phyloP scores from a whole-genome alignment of 2,329 filamentous ascomycete species.

The Trichoderma pleuroti region DNA sequence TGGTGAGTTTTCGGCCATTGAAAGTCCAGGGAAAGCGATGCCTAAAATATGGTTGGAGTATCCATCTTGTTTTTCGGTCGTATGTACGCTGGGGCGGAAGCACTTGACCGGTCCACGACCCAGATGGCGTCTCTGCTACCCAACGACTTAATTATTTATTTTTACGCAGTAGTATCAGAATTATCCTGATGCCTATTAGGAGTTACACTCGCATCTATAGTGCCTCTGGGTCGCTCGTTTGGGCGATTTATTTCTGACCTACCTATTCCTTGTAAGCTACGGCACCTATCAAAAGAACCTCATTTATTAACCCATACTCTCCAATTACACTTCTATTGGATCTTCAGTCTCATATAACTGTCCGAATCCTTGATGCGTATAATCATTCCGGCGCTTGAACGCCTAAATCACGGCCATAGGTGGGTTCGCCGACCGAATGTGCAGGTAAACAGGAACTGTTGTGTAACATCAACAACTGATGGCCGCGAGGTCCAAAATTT shows the following conservation, averaged over 20 bases:
- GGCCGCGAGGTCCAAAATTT: background rate
- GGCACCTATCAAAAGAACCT: background rate
- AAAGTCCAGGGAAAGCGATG: background rate
- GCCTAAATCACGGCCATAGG: background rate
- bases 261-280: background rate
- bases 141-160: background rate
- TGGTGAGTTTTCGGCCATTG: background rate
- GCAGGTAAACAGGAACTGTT: background rate
- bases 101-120: background rate
- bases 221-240: background rate
- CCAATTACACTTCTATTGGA: background rate
- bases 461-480: background rate
- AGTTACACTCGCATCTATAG: background rate
- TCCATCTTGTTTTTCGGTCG: background rate
- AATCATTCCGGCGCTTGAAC: background rate
- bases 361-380: rapidly evolving
- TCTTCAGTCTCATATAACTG: background rate
- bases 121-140: background rate
- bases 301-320: background rate
- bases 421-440: background rate
- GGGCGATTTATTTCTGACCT: background rate
- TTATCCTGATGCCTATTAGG: background rate
- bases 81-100: background rate
- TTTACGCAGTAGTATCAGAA: background rate
- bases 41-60: background rate